Evolutionary conservation across 176 grass and related monocot species (phyloP), one percentile per base, ranked within the genome.

Genomic region (Oryza meyeriana): DNA sequence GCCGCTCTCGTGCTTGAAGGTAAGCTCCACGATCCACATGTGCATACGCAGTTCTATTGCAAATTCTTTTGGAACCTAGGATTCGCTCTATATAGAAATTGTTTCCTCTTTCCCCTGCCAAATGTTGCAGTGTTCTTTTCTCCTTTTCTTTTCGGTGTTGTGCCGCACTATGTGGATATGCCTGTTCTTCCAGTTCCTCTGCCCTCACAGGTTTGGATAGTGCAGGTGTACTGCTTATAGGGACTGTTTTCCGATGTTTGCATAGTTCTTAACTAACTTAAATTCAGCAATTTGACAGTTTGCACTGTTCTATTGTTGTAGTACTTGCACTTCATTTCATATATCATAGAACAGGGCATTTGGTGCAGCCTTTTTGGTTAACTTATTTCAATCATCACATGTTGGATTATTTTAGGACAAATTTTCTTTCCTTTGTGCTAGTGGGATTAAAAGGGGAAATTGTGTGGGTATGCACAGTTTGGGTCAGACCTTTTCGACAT

Each of bases 11-110:
- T 62, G 48, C 58, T 79, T 40, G n/a, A 78, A 89, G 90, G 90
- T 92, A 80, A 87, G 90, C 70, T 76, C 86, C 83, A 61, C 81
- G 77, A 80, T 82, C 83, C 68, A 86, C 68, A 79, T 86, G 29
- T 79, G 84, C 25, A 74, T 73, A 79, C 35, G 28, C 78, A 41
- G 4, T 76, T 72, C 10, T 59, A 33, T 67, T 78, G 72, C 77
- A 34, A 34, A 69, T 81, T 81, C 29, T 76, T 35, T 27, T 76
- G 2, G 32, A 1, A 76, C 8, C 55, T 12, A 59, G 55, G 73
- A 55, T 85, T 78, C 13, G 36, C 33, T 61, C 22, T 75, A 39
- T 40, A 42, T 41, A 75, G 33, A 71, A 10, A 67, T 68, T 27
- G 72, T 68, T 72, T 36, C 8, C 14, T 47, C n/a, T 50, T 8